Conservation (phyloP, 495 filamentous ascomycete genomes). For the Cryomyces minteri region DNA sequence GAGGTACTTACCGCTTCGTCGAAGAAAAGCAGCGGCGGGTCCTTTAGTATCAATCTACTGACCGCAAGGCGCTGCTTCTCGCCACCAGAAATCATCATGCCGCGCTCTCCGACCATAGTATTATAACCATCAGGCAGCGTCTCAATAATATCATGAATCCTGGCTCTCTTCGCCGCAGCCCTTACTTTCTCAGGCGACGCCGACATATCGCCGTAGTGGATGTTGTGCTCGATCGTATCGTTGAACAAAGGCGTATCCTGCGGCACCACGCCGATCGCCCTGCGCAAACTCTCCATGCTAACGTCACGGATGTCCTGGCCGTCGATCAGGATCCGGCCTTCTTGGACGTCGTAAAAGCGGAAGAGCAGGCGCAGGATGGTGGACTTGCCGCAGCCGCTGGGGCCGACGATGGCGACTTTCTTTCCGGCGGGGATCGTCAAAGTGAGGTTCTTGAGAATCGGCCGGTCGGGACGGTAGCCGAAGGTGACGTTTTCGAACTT, state of each 20-base stretch:
- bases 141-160: slow-evolving; percentile 67
- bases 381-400: slow-evolving; percentile 90
- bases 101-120: slow-evolving; percentile 86
- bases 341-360: slow-evolving; percentile 83
- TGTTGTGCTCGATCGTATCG: slow-evolving; percentile 86
- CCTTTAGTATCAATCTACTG: slow-evolving; percentile 71
- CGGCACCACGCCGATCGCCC: slow-evolving; percentile 83
- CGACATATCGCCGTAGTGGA: slow-evolving; percentile 77
- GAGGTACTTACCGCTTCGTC: slow-evolving; percentile 60
- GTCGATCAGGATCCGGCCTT: slow-evolving; percentile 77
- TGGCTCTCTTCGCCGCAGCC: slow-evolving; percentile 60
- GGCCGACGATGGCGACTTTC: slow-evolving; percentile 90
- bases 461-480: slow-evolving; percentile 72
- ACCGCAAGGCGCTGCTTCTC: slow-evolving; percentile 92
- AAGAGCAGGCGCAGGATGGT: slow-evolving; percentile 82
- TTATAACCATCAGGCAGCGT: slow-evolving; percentile 69
- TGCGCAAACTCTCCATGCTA: slow-evolving; percentile 60
- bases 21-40: slow-evolving; percentile 86
- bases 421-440: slow-evolving; percentile 87
- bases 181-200: slow-evolving; percentile 56
- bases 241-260: slow-evolving; percentile 97
- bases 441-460: slow-evolving; percentile 68
- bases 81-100: slow-evolving; percentile 92
- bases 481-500: slow-evolving; percentile 89
- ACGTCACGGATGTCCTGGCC: slow-evolving; percentile 83